Evolutionary conservation across 306 rosid genomes (phyloP).

Genomic region (Vigna unguiculata): DNA sequence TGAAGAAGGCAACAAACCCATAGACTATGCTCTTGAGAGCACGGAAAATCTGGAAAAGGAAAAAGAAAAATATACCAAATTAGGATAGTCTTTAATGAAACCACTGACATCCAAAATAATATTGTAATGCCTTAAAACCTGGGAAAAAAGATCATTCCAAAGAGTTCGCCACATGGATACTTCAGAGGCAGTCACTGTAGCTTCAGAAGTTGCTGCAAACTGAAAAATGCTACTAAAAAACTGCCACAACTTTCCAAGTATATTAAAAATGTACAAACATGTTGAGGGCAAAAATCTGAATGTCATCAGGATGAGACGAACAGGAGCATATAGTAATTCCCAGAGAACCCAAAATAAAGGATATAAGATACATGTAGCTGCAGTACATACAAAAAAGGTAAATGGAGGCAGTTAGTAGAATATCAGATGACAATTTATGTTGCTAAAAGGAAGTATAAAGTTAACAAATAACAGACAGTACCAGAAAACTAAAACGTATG

Average conservation of each 20-base stretch:
- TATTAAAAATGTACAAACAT: conserved; percentile 45
- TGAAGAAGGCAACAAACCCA: conserved; percentile 85
- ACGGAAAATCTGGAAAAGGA: conserved; percentile 75
- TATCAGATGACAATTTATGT: conserved; percentile 24
- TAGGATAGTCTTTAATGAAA: conserved; percentile 39
- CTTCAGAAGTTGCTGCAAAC: conserved; percentile 80
- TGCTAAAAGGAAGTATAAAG: conserved; percentile 14
- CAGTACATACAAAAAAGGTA: conserved; percentile 44
- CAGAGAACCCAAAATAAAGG: conserved; percentile 74
- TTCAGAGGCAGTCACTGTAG: conserved; percentile 65
- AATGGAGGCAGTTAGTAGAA: conserved; percentile 30
- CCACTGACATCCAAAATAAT: conserved; percentile 13
- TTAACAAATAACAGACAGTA: conserved; percentile 19
- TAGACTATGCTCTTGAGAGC: conserved; percentile 87
- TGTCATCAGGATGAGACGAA: conserved; percentile 59
- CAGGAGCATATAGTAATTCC: conserved; percentile 77
- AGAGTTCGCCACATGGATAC: conserved; percentile 87
- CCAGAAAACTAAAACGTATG: conserved; percentile 38
- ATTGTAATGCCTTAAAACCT: conserved; percentile 54
- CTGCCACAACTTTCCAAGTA: conserved; percentile 60
- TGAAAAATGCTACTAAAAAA: conserved; percentile 62
- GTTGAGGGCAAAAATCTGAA: conserved; percentile 57
- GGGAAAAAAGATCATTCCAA: conserved; percentile 95
- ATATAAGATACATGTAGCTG: conserved; percentile 70
- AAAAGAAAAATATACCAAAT: conserved; percentile 15